Evolutionary conservation across 495 filamentous ascomycete species (phyloP).

Genomic region (Trichoderma reesei): DNA sequence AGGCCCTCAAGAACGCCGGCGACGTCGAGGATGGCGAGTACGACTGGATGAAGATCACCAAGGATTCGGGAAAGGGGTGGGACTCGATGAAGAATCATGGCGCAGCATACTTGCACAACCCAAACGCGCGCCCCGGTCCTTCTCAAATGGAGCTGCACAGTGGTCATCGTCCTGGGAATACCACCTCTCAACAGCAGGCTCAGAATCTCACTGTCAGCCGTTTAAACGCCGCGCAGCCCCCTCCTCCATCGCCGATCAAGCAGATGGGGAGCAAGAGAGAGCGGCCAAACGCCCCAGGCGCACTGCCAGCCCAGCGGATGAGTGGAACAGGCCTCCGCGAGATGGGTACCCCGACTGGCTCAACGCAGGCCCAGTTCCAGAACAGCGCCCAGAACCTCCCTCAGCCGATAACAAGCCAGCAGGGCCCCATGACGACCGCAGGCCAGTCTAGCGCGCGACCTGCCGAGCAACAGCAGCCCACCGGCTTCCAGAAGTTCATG

Average conservation of each 20-base stretch:
- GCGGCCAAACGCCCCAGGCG: slow-evolving; percentile 66
- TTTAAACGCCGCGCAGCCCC: slow-evolving; percentile 95
- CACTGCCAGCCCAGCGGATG: slow-evolving; percentile 64
- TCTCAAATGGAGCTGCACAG: slow-evolving; percentile 71
- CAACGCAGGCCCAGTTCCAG: slow-evolving; percentile 84
- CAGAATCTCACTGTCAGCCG: slow-evolving; percentile 66
- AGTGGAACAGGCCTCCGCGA: slow-evolving; percentile 60
- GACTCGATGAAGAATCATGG: slow-evolving; percentile 70
- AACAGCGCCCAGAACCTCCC: slow-evolving; percentile 79
- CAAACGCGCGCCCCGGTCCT: slow-evolving; percentile 61
- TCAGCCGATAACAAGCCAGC: slow-evolving; percentile 52
- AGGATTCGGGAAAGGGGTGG: slow-evolving; percentile 70
- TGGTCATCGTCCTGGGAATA: slow-evolving; percentile 45
- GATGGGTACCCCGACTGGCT: slow-evolving; percentile 66
- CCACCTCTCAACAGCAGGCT: slow-evolving; percentile 52
- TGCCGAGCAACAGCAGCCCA: slow-evolving; percentile 36
- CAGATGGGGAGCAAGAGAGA: slow-evolving; percentile 66
- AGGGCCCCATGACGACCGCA: slow-evolving; percentile 42
- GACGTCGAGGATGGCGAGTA: slow-evolving; percentile 98
- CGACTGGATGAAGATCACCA: slow-evolving; percentile 99
- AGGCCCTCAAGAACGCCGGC: slow-evolving; percentile 88
- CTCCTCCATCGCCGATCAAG: slow-evolving; percentile 78
- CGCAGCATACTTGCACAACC: slow-evolving; percentile 66
- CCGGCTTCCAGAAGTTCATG: slow-evolving; percentile 64
- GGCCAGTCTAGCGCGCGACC: slow-evolving; percentile 31